These are phyloP conservation scores for Blastobotrys indianensis DNA, from an alignment of 1,139 yeast genomes.

Conservation along the genomic window DNA sequence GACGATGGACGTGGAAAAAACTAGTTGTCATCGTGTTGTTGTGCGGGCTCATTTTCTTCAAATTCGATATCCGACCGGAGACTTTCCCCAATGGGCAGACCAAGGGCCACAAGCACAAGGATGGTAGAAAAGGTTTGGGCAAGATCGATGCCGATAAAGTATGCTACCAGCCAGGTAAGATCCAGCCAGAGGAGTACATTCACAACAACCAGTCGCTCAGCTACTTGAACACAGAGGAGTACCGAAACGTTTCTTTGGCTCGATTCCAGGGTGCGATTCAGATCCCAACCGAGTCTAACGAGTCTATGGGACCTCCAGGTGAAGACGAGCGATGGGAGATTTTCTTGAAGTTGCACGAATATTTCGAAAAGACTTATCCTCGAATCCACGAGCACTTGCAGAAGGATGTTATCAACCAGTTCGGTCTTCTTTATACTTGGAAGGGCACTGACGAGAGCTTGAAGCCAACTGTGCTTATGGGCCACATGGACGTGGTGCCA, in stretches of 20 bases:
- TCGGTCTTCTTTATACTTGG: constrained; percentile 65
- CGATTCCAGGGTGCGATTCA: constrained; percentile 51
- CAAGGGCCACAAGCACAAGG: neutral
- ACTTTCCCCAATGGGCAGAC: too few species aligned
- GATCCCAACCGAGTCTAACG: constrained; percentile 59
- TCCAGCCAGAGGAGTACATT: constrained; percentile 4
- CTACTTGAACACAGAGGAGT: constrained; percentile 17
- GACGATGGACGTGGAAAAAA: neutral
- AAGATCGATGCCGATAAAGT: neutral
- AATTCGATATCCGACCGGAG: neutral
- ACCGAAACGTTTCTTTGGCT: constrained; percentile 33
- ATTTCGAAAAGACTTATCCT: constrained; percentile 55
- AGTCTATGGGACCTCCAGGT: constrained; percentile 44
- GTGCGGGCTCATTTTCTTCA: neutral
- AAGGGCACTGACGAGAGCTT: constrained; percentile 48
- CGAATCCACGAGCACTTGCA: constrained; percentile 44
- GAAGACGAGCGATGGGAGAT: constrained; percentile 36
- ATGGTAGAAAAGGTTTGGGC: neutral
- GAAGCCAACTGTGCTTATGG: constrained; percentile 63
- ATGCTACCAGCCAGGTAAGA: constrained; percentile 4
- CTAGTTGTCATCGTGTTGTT: neutral
- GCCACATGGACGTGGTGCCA: constrained; percentile 84
- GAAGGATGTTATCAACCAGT: constrained; percentile 54
- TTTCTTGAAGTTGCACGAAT: constrained; percentile 51
- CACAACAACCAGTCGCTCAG: constrained; percentile 3